These are phyloP conservation scores for Chlamydomonas reinhardtii DNA, from an alignment of 163 green algal genomes.

Conservation along the genomic window DNA sequence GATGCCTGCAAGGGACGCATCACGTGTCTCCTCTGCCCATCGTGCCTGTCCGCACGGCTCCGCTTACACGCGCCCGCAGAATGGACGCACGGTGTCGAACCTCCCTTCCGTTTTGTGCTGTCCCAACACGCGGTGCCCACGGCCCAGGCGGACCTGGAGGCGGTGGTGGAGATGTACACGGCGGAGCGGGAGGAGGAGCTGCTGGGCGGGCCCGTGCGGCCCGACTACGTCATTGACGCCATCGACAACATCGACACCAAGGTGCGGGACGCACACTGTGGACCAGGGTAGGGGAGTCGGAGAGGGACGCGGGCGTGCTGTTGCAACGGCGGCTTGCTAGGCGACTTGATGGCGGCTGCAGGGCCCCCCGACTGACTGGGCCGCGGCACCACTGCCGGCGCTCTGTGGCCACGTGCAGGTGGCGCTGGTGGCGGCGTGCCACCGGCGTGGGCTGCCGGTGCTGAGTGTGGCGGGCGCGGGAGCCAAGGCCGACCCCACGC, in stretches of 20 bases:
- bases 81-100: too few species aligned
- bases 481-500: slow-evolving; percentile 94
- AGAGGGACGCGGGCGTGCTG: background rate
- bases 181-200: slow-evolving; percentile 80
- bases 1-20: too few species aligned
- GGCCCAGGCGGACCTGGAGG: slow-evolving; percentile 80
- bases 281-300: too few species aligned
- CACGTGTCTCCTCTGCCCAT: too few species aligned
- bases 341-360: too few species aligned
- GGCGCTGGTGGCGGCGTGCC: slow-evolving; percentile 89
- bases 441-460: slow-evolving; percentile 80
- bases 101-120: too few species aligned
- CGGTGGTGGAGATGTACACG: slow-evolving; percentile 89
- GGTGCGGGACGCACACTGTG: too few species aligned
- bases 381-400: too few species aligned
- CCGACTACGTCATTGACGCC: slow-evolving; percentile 95
- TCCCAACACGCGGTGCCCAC: too few species aligned
- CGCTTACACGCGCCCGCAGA: too few species aligned
- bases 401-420: slow-evolving; percentile 64
- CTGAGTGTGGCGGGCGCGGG: slow-evolving; percentile 89
- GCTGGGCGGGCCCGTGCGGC: slow-evolving; percentile 74
- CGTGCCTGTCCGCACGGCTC: too few species aligned
- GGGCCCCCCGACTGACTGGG: too few species aligned
- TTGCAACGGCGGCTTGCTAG: background rate
- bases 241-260: slow-evolving; percentile 99